A percentile compares a stretch with the other conserved stretches of the same genome.
Conservation (phyloP, 768 basidiomycete species). For the Hygrocybe punicea region DNA sequence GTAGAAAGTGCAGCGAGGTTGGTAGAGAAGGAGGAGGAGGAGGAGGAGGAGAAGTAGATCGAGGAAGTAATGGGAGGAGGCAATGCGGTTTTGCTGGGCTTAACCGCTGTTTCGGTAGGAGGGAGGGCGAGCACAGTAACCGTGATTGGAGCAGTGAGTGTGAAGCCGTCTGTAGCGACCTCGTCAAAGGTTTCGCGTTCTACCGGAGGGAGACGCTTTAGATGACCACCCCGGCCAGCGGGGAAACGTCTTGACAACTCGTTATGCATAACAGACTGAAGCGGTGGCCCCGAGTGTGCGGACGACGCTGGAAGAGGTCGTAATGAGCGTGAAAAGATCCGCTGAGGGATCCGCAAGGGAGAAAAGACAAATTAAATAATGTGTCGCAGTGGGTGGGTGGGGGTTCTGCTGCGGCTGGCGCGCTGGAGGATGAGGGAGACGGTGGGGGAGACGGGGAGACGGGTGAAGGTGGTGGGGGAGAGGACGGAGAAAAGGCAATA, state of each 20-base stretch:
- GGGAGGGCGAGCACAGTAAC: not conserved
- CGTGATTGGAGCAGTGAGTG: conserved; percentile 11
- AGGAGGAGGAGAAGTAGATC: not conserved
- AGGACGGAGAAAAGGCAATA: not conserved
- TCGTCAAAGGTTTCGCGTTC: not conserved
- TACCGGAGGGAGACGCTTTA: not conserved
- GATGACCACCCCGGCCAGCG: conserved; percentile 11
- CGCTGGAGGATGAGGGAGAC: not conserved
- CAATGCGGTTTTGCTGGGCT: not conserved
- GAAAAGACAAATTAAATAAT: too few species aligned
- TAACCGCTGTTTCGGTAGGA: not conserved
- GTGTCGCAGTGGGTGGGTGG: too few species aligned
- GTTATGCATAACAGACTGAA: conserved; percentile 1
- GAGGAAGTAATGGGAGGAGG: not conserved
- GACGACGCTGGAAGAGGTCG: not conserved
- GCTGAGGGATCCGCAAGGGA: too few species aligned
- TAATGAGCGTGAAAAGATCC: not conserved
- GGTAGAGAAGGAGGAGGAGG: not conserved
- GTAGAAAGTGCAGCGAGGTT: not conserved
- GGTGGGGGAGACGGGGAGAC: not conserved
- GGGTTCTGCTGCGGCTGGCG: not conserved
- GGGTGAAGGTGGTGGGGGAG: not conserved
- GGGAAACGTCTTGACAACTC: conserved; percentile 7
- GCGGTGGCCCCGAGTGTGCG: not conserved
- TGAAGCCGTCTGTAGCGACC: not conserved